phyloP scores from a whole-genome alignment of 768 basidiomycete species.

The Hypholoma fasciculare region DNA sequence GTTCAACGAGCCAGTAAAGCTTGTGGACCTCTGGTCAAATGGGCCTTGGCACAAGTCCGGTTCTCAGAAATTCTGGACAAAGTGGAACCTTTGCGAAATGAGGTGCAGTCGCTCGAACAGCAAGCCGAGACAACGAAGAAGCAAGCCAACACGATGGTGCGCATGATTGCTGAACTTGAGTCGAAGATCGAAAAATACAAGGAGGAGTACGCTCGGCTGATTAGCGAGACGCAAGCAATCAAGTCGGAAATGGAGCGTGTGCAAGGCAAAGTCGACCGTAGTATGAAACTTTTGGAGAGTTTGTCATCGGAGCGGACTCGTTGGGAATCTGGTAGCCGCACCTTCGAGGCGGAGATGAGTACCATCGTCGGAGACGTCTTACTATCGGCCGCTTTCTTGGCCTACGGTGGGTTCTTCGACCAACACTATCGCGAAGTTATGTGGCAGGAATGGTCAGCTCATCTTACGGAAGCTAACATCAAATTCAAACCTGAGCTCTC shows the following conservation, averaged over 20 bases:
- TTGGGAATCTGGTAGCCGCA: conserved; percentile 94
- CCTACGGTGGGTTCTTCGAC: conserved; percentile 98
- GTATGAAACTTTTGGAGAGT: conserved; percentile 92
- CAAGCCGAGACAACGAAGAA: conserved; percentile 96
- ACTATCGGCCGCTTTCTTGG: conserved; percentile 93
- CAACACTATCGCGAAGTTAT: conserved; percentile 96
- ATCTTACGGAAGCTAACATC: conserved; percentile 86
- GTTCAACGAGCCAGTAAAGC: conserved; percentile 96
- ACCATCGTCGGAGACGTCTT: conserved; percentile 98
- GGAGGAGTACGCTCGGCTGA: conserved; percentile 94
- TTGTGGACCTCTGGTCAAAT: conserved; percentile 97
- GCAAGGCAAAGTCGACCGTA: conserved; percentile 94
- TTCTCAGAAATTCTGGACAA: conserved; percentile 98
- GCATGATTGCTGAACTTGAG: conserved; percentile 92
- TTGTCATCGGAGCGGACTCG: conserved; percentile 92
- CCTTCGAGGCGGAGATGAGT: conserved; percentile 97
- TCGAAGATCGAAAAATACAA: conserved; percentile 92
- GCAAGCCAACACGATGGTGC: conserved; percentile 86
- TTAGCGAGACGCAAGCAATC: conserved; percentile 96
- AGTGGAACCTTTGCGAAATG: conserved; percentile 94
- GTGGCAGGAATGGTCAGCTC: conserved; percentile 94
- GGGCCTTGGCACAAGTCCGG: conserved; percentile 95
- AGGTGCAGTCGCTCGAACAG: conserved; percentile 89
- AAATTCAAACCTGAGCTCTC: conserved; percentile 92
- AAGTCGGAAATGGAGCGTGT: conserved; percentile 98